These are phyloP conservation scores for Aspergillus sclerotialis DNA, from an alignment of 2,329 filamentous ascomycete species.

Conservation along the genomic window DNA sequence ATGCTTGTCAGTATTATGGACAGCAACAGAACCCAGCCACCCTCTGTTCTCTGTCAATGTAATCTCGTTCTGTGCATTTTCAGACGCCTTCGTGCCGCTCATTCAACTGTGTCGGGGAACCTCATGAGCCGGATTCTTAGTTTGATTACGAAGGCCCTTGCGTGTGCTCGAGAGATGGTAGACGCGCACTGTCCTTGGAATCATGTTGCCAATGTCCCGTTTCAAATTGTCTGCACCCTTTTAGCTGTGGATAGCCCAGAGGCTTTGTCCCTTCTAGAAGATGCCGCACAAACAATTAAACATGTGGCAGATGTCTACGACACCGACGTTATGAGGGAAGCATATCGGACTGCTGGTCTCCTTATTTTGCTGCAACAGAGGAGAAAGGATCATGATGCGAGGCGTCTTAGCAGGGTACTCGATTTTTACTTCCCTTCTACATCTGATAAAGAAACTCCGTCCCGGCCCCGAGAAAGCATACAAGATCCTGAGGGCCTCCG, in stretches of 20 bases:
- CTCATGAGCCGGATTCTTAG: constrained; percentile 40
- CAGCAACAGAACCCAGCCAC: constrained; percentile 32
- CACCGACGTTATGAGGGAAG: constrained; percentile 44
- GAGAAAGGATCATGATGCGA: constrained; percentile 34
- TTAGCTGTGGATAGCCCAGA: constrained; percentile 48
- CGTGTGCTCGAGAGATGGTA: constrained; percentile 40
- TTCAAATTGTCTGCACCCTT: constrained; percentile 50
- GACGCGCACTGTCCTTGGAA: constrained; percentile 46
- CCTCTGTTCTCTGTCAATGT: constrained; percentile 45
- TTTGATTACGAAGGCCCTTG: constrained; percentile 38
- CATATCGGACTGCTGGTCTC: constrained; percentile 45
- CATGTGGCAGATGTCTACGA: constrained; percentile 37
- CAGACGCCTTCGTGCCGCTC: constrained; percentile 40
- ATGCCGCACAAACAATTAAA: constrained; percentile 43
- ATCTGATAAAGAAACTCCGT: no score
- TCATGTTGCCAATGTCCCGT: constrained; percentile 53
- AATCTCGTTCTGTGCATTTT: constrained; percentile 50
- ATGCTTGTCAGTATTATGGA: constrained; percentile 34
- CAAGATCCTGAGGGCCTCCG: no score
- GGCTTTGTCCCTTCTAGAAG: constrained; percentile 41
- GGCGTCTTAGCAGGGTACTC: constrained; percentile 17
- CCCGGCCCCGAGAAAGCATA: no score
- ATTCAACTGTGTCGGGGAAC: constrained; percentile 32
- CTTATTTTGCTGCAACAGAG: constrained; percentile 46
- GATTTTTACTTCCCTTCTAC: no score